Evolutionary conservation across 129 eudicot genomes (phyloP).

Genomic region (Arctium lappa): DNA sequence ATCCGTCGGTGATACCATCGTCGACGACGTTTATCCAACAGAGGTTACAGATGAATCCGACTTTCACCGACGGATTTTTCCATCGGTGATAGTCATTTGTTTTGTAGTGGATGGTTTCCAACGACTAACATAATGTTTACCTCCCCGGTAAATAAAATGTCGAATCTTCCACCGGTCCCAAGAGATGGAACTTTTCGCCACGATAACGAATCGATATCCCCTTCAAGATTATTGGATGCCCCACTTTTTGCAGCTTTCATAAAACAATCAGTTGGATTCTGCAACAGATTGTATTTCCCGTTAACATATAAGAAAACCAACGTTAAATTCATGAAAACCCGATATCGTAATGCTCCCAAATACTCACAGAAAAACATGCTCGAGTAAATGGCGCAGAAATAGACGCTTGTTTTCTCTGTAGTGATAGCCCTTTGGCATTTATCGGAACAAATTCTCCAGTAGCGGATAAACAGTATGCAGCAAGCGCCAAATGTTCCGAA

Average conservation of each 20-base stretch:
- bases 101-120: not conserved
- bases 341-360: not conserved
- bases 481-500: slow-evolving; percentile 74
- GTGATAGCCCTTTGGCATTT: slow-evolving; percentile 65
- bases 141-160: slow-evolving; percentile 63
- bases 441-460: slow-evolving; percentile 84
- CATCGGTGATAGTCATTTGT: too few species aligned
- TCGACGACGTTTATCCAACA: too few species aligned
- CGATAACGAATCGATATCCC: slow-evolving; percentile 67
- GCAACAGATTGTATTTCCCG: slow-evolving; percentile 20
- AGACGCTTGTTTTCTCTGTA: slow-evolving; percentile 56
- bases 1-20: too few species aligned
- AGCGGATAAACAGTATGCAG: slow-evolving; percentile 65
- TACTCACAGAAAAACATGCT: slow-evolving; percentile 83
- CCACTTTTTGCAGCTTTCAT: slow-evolving; percentile 72
- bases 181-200: slow-evolving; percentile 87
- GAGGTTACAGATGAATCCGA: too few species aligned
- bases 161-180: slow-evolving; percentile 80
- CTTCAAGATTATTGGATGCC: slow-evolving; percentile 63
- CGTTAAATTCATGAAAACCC: not conserved
- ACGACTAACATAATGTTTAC: slow-evolving; percentile 24
- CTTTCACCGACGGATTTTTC: too few species aligned
- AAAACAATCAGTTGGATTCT: slow-evolving; percentile 84
- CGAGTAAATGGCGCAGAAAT: slow-evolving; percentile 68
- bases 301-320: slow-evolving; percentile 9